Percentiles rank a stretch among this genome's conserved stretches.
phyloP scores from a whole-genome alignment of 768 basidiomycete species.

The Multifurca ochricompacta region DNA sequence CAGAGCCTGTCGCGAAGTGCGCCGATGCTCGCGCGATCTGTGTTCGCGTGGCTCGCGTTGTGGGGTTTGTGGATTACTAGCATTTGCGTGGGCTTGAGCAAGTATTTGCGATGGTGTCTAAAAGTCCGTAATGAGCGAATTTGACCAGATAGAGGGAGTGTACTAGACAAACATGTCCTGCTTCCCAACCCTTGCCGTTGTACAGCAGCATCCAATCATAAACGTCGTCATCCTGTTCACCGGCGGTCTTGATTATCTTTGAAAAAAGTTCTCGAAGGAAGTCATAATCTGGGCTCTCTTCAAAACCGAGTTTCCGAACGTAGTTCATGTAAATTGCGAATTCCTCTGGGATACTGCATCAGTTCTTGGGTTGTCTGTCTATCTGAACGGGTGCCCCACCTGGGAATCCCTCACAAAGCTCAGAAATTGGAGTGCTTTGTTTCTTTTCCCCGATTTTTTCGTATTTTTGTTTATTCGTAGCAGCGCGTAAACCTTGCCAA shows the following conservation, averaged over 20 bases:
- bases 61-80: slow-evolving; percentile 45
- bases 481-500: slow-evolving; percentile 96
- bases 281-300: slow-evolving; percentile 96
- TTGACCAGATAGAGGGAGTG: background rate
- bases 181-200: slow-evolving; percentile 94
- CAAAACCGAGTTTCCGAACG: slow-evolving; percentile 95
- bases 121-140: slow-evolving; percentile 5
- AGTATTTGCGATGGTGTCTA: slow-evolving; percentile 39
- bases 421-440: slow-evolving; percentile 84
- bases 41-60: slow-evolving; percentile 50
- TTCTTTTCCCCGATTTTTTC: slow-evolving; percentile 99
- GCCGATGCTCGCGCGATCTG: slow-evolving; percentile 40
- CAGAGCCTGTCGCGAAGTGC: slow-evolving; percentile 42
- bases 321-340: slow-evolving; percentile 99
- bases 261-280: slow-evolving; percentile 92
- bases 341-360: slow-evolving; percentile 55
- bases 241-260: slow-evolving; percentile 81
- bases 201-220: slow-evolving; percentile 98
- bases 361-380: background rate
- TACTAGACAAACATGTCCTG: slow-evolving; percentile 54
- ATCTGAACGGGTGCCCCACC: slow-evolving; percentile 41
- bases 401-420: slow-evolving; percentile 95
- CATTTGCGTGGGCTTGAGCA: slow-evolving; percentile 47
- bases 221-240: slow-evolving; percentile 84
- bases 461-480: slow-evolving; percentile 99